Evolutionary conservation across 805 yeast genomes (phyloP), one percentile per base, ranked within the genome.

Genomic region (Cephaloascus albidus): DNA sequence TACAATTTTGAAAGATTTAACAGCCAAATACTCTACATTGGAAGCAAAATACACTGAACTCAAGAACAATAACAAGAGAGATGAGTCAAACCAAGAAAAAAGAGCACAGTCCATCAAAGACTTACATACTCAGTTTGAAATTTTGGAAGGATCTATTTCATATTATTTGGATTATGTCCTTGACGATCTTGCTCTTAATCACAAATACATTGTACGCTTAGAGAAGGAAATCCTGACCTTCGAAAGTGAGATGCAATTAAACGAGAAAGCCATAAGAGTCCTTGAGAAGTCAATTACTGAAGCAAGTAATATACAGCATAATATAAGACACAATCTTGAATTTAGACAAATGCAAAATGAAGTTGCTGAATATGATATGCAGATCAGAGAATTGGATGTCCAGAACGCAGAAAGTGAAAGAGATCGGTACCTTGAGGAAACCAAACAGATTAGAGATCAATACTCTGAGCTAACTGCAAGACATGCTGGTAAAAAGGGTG

Each of bases 401-500:
- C 65, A 63, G 15, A 66, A 76, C 43, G 86, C 96, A 0, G 80
- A 78, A 41, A 59, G 60, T 2, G 72, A 77, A 42, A 68, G 82
- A 45, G 75, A 73, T 2, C 67, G 70, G 45, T 87, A 82, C 52
- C 81, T 84, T 48, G 58, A 65, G 10, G 71, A 74, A 42, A 72
- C 88, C 2, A 56, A 60, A 34, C 48, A 54, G n/a, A 58, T 88
- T 28, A 61, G 76, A 40, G 61, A 63, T 14, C 53, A 61, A 31
- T 75, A 78, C 39, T 69, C 84, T 14, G 59, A 58, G 3, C 55
- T 84, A 33, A 82, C 78, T 43, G 70, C 88, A 1, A 55, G 58
- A 38, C 78, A 84, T 48, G 84, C 95, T 3, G 80, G 87, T 10
- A 83, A 81, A 48, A 57, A 77, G 18, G 99, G 98, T 17, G 97